These are phyloP conservation scores for Cordia subcordata DNA, from an alignment of 257 asterid genomes.

Conservation along the genomic window DNA sequence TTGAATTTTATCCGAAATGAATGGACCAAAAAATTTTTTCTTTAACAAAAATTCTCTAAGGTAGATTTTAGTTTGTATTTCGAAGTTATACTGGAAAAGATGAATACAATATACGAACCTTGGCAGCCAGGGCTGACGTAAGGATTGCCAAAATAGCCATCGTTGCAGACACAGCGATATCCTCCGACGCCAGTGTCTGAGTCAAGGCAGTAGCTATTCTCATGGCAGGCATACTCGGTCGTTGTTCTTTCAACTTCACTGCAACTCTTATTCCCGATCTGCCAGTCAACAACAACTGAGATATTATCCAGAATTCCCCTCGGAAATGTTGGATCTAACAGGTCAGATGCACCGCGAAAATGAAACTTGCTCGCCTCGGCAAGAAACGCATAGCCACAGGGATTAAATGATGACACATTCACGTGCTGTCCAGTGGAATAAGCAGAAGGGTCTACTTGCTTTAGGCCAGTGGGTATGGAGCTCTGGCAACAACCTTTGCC, in stretches of 20 bases:
- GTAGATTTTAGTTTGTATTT: no score
- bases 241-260: not conserved
- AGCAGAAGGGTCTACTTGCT: not conserved
- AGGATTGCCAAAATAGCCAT: constrained; percentile 1
- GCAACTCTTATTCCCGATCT: constrained; percentile 4
- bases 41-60: no score
- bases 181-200: not conserved
- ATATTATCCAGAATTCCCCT: not conserved
- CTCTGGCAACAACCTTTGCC: constrained; percentile 1
- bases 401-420: not conserved
- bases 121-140: constrained; percentile 3
- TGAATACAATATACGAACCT: not conserved
- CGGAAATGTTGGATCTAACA: not conserved
- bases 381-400: not conserved
- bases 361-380: not conserved
- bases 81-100: no score
- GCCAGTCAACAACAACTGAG: constrained; percentile 1
- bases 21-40: no score
- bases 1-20: no score
- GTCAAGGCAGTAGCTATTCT: not conserved
- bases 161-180: not conserved
- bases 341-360: constrained; percentile 2
- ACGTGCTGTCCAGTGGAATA: not conserved
- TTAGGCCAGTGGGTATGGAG: not conserved
- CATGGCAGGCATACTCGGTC: not conserved